Conservation (phyloP, 2,329 filamentous ascomycete species). For the Clarireedia sp. region DNA sequence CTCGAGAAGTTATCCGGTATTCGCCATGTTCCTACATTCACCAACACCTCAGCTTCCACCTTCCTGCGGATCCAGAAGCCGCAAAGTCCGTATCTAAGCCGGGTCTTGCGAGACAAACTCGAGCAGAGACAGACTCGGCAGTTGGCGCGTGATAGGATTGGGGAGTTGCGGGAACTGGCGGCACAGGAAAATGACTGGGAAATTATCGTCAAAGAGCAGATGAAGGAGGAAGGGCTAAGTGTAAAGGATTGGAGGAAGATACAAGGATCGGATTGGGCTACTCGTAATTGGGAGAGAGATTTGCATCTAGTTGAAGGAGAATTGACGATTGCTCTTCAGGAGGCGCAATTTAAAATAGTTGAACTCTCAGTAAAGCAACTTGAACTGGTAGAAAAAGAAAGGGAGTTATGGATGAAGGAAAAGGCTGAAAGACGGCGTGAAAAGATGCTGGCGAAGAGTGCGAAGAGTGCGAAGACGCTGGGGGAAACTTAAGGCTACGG, state of each 20-base stretch:
- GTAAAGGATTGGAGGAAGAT: constrained; percentile 2
- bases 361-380: constrained; percentile 8
- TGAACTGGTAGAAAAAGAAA: constrained; percentile 40
- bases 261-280: constrained; percentile 6
- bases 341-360: constrained; percentile 34
- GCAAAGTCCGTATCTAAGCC: constrained; percentile 51
- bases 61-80: constrained; percentile 62
- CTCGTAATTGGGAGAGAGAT: constrained; percentile 6
- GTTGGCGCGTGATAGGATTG: constrained; percentile 32
- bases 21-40: constrained; percentile 52
- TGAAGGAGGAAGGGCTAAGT: constrained; percentile 4
- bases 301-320: neutral
- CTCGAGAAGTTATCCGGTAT: constrained; percentile 39
- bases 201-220: constrained; percentile 8
- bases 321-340: constrained; percentile 20
- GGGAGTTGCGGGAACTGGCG: constrained; percentile 35
- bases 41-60: constrained; percentile 47
- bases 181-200: constrained; percentile 47
- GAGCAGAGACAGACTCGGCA: constrained; percentile 36
- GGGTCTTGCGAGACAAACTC: constrained; percentile 47
- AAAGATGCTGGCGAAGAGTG: constrained; percentile 12
- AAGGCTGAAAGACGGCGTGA: constrained; percentile 24
- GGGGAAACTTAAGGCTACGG: neutral
- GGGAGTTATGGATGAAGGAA: constrained; percentile 31
- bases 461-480: constrained; percentile 2